Evolutionary conservation across 257 asterid genomes (phyloP).

Genomic region (Fraxinus cuspidata): DNA sequence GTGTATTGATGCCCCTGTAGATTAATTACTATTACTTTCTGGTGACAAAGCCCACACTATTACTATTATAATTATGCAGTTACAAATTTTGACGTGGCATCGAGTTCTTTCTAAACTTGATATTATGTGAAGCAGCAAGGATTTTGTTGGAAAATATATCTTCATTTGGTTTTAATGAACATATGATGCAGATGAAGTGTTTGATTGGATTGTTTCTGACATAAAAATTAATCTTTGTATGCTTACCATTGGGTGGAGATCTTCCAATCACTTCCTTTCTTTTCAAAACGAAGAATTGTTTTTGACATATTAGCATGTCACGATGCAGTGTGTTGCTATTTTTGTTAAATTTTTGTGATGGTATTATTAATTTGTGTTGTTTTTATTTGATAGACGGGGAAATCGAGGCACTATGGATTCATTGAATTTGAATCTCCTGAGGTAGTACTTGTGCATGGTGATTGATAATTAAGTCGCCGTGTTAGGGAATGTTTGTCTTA

Average conservation of each 20-base stretch:
- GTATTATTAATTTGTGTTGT: constrained; percentile 14
- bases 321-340: background rate
- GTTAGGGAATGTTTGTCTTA: background rate
- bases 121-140: background rate
- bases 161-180: background rate
- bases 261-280: background rate
- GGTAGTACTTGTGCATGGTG: constrained; percentile 44
- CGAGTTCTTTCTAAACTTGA: background rate
- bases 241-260: background rate
- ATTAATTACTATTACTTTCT: background rate
- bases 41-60: background rate
- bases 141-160: background rate
- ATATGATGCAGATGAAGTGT: background rate
- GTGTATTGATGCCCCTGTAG: background rate
- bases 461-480: background rate
- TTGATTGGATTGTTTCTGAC: background rate
- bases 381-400: constrained; percentile 68
- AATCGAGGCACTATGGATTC: constrained; percentile 92
- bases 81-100: background rate
- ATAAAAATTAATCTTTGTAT: background rate
- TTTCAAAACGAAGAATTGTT: background rate
- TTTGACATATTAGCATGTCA: background rate
- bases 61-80: background rate
- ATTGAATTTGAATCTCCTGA: constrained; percentile 87
- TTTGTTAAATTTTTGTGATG: background rate